These are phyloP conservation scores for Pouteria glomerata DNA, from an alignment of 148 eudicot species.

Conservation along the genomic window DNA sequence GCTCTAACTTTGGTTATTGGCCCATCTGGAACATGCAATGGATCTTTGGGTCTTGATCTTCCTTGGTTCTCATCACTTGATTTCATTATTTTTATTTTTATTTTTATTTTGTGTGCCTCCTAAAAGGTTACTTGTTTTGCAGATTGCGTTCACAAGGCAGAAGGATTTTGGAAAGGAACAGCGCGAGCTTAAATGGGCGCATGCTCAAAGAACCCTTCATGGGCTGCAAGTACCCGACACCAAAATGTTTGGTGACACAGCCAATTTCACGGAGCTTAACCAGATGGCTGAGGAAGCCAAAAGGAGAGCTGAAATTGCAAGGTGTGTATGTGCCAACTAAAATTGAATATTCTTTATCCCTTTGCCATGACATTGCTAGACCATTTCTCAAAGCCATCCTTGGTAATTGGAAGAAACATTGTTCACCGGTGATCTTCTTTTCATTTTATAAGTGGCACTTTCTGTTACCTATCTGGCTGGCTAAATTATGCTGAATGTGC, in stretches of 20 bases:
- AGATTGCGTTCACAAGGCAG: slow-evolving; percentile 86
- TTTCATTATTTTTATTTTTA: background rate
- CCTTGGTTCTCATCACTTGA: no score
- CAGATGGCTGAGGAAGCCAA: slow-evolving; percentile 94
- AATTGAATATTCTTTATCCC: background rate
- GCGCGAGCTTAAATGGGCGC: slow-evolving; percentile 85
- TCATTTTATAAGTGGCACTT: no score
- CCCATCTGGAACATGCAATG: no score
- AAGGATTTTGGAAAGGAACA: slow-evolving; percentile 88
- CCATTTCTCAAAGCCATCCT: background rate
- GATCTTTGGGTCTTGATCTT: no score
- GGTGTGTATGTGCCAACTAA: slow-evolving; percentile 27
- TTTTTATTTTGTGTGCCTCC: no score
- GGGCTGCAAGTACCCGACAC: slow-evolving; percentile 68
- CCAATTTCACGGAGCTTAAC: slow-evolving; percentile 56
- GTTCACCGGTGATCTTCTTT: no score
- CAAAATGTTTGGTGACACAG: slow-evolving; percentile 46
- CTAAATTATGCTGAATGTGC: no score
- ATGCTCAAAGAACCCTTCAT: slow-evolving; percentile 80
- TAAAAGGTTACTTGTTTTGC: slow-evolving; percentile 5
- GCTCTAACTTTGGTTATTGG: no score
- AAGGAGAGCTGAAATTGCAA: slow-evolving; percentile 86
- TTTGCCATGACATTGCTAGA: background rate
- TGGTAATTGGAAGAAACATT: no score
- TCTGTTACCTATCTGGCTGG: no score